Conservation (phyloP, 2,329 filamentous ascomycete genomes). For the Tolypocladium amazonense region DNA sequence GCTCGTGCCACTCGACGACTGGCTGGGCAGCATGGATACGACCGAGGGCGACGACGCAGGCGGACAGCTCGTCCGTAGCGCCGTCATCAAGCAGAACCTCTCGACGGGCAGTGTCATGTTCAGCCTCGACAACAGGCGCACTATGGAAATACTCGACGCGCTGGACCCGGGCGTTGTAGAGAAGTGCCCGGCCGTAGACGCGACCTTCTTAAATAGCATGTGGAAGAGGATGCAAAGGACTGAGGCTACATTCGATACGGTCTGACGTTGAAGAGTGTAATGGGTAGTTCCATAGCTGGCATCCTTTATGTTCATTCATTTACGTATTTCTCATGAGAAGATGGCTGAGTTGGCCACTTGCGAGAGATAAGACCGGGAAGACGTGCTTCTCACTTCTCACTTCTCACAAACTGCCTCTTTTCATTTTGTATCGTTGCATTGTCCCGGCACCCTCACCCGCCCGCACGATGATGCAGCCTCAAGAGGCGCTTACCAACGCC, state of each 20-base stretch:
- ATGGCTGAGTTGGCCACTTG: no score
- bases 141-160: not conserved
- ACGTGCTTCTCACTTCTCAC: no score
- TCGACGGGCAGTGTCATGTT: not conserved
- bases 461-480: not conserved
- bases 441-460: no score
- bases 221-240: not conserved
- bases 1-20: not conserved
- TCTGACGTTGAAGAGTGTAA: not conserved
- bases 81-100: not conserved
- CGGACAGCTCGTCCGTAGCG: not conserved
- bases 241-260: not conserved
- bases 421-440: no score
- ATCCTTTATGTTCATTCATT: no score
- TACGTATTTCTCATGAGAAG: no score
- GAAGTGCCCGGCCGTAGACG: not conserved
- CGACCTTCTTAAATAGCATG: not conserved
- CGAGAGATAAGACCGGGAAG: no score
- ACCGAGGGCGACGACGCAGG: not conserved
- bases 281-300: no score
- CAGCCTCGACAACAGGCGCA: not conserved
- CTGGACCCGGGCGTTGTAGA: not conserved
- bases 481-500: not conserved
- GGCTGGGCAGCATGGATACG: not conserved
- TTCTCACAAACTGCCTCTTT: no score